phyloP scores from a whole-genome alignment of 495 filamentous ascomycete genomes.

The Parmelia sp. region DNA sequence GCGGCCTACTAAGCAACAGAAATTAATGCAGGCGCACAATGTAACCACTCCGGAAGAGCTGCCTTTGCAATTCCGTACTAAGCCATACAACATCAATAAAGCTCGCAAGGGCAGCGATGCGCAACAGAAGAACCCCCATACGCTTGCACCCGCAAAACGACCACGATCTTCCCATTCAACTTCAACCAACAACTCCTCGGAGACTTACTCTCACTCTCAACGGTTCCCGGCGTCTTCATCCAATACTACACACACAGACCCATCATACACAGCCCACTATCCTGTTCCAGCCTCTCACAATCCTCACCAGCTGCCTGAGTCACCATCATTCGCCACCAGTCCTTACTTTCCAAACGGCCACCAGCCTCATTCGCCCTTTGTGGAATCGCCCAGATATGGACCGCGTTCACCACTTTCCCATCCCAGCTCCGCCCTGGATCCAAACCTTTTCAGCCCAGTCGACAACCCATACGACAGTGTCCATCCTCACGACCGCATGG shows the following conservation, averaged over 20 bases:
- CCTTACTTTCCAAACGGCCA: constrained; percentile 23
- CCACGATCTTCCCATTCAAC: constrained; percentile 26
- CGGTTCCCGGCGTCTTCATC: constrained; percentile 24
- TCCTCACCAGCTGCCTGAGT: constrained; percentile 23
- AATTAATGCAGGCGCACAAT: constrained; percentile 81
- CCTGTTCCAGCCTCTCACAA: constrained; percentile 23
- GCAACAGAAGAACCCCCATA: constrained; percentile 23
- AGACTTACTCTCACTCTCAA: constrained; percentile 22
- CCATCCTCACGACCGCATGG: constrained; percentile 18
- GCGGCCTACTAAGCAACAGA: constrained; percentile 93
- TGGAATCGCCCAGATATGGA: constrained; percentile 23
- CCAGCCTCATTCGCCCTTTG: constrained; percentile 22
- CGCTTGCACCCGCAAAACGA: constrained; percentile 24
- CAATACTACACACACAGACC: constrained; percentile 23
- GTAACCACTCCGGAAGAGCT: constrained; percentile 84
- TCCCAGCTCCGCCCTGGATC: constrained; percentile 19
- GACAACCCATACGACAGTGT: constrained; percentile 20
- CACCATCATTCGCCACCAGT: constrained; percentile 23
- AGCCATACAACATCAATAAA: constrained; percentile 51
- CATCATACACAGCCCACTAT: constrained; percentile 25
- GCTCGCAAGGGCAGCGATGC: constrained; percentile 33
- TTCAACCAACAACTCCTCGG: constrained; percentile 22
- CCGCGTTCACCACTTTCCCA: constrained; percentile 24
- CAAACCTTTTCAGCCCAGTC: constrained; percentile 22
- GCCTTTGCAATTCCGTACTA: constrained; percentile 70